phyloP scores from a whole-genome alignment of 805 yeast species.

The Hanseniaspora vineae region DNA sequence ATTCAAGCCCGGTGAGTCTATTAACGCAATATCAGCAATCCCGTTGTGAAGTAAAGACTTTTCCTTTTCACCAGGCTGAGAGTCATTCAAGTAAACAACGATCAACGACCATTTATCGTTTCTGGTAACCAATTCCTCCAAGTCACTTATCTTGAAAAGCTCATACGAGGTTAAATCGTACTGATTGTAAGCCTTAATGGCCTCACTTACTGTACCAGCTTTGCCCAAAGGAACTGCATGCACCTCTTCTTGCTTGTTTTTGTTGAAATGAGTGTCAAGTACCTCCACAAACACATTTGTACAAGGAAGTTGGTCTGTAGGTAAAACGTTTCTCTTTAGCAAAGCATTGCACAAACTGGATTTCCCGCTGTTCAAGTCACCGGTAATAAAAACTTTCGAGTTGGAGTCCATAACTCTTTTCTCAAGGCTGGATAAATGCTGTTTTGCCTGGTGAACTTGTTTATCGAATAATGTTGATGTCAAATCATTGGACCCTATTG shows the following conservation, averaged over 20 bases:
- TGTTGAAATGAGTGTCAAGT: slow-evolving; percentile 50
- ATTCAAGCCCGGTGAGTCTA: slow-evolving; percentile 96
- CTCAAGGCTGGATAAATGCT: slow-evolving; percentile 57
- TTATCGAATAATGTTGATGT: slow-evolving; percentile 50
- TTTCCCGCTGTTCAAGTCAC: slow-evolving; percentile 94
- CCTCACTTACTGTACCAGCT: not conserved
- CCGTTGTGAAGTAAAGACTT: slow-evolving; percentile 76
- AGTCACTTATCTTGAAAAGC: slow-evolving; percentile 35
- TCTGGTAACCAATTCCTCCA: slow-evolving; percentile 60
- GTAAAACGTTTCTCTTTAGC: slow-evolving; percentile 61
- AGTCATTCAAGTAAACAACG: slow-evolving; percentile 71
- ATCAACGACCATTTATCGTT: slow-evolving; percentile 60
- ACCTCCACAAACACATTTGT: slow-evolving; percentile 95
- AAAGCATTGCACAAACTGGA: slow-evolving; percentile 91
- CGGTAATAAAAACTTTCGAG: slow-evolving; percentile 91
- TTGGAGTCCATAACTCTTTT: slow-evolving; percentile 84
- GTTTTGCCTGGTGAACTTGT: slow-evolving; percentile 49
- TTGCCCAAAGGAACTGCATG: slow-evolving; percentile 65
- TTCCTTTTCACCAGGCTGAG: slow-evolving; percentile 27
- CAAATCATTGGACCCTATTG: not conserved
- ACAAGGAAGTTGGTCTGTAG: slow-evolving; percentile 97
- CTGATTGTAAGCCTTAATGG: slow-evolving; percentile 30
- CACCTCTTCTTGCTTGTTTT: slow-evolving; percentile 71
- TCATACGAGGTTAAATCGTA: slow-evolving; percentile 55
- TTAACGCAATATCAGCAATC: slow-evolving; percentile 78